Base-by-base conservation (phyloP, 2,329 filamentous ascomycete species). In the Pseudogymnoascus sp. region DNA sequence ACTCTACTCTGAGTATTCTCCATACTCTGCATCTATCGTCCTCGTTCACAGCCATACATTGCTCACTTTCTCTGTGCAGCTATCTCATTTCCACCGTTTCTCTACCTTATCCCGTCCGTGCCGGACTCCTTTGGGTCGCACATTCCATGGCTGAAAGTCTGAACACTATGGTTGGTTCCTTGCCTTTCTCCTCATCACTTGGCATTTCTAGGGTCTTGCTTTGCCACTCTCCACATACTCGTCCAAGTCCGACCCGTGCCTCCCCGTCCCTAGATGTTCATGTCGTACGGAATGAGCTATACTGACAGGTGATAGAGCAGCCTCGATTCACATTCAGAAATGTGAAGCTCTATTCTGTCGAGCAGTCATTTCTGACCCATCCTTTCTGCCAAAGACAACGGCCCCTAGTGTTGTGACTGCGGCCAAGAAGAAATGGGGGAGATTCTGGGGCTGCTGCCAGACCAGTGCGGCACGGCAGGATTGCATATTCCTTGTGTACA, bases 101-200 rank as follows among this genome's bases (percentile, higher is more conserved):
- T 7, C 37, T n/a, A 16, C 11, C 16, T 33, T 35, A 35, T 56
- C 50, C 50, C 50, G 50, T 33, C 14, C 28, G 50, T 33, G 16
- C 50, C 50, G 50, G 11, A 22, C 50, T 22, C 28, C 50, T 56
- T 22, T 56, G 50, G 12, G 50, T 56, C 11, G n/a, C 26, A 56
- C 28, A 56, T 56, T 56, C 50, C 28, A 22, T 56, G 50, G 50
- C 28, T 3, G 28, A 56, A 56, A 33, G 1, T 35, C 28, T 14
- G 28, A 35, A 14, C 50, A 35, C 50, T 56, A 33, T 56, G 50
- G 50, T 56, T 56, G 50, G 50, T 28, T 56, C 50, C 26, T 33
- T 56, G 14, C 26, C 28, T 56, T 56, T 56, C 50, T 56, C 50
- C 50, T 56, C 50, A 33, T 16, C 16, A 56, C 50, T 56, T 56